A percentile compares a stretch with the other conserved stretches of the same genome.
phyloP scores from a whole-genome alignment of 1,284 basidiomycete genomes.

The Malassezia psittaci region DNA sequence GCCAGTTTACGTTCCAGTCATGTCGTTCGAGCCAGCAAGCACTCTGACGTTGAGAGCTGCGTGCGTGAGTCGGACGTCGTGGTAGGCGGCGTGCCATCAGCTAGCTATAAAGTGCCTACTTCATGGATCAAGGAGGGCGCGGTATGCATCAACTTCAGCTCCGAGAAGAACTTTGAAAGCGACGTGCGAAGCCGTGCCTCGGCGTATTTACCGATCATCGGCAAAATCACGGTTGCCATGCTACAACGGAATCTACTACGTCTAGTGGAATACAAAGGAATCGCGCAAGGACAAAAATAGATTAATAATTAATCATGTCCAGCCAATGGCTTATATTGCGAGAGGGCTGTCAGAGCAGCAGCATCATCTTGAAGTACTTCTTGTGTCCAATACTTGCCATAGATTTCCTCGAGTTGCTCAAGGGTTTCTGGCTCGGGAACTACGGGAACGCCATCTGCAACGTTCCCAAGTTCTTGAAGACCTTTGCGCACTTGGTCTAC shows the following conservation, averaged over 20 bases:
- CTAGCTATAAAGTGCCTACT: conserved; percentile 81
- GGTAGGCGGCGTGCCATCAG: conserved; percentile 49
- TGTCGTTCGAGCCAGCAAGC: conserved; percentile 52
- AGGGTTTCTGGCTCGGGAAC: conserved; percentile 4
- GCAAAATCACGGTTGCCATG: conserved; percentile 95
- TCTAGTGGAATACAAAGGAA: conserved; percentile 18
- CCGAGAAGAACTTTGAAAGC: conserved; percentile 92
- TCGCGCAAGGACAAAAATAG: conserved; percentile 2
- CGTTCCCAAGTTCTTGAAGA: conserved; percentile 19
- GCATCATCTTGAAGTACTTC: conserved; percentile 17
- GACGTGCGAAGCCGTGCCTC: conserved; percentile 70
- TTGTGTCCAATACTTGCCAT: conserved; percentile 24
- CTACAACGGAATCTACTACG: conserved; percentile 75
- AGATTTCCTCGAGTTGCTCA: not conserved
- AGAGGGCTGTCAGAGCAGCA: not conserved
- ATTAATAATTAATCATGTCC: not conserved
- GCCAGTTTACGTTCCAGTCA: conserved; percentile 58
- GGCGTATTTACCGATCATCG: conserved; percentile 62
- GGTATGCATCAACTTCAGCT: conserved; percentile 81
- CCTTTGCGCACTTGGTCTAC: conserved; percentile 12
- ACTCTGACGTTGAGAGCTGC: conserved; percentile 27
- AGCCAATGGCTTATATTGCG: not conserved
- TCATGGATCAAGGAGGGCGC: conserved; percentile 83
- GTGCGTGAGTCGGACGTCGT: conserved; percentile 38
- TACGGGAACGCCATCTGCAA: conserved; percentile 14